These are phyloP conservation scores for Saccharomycopsis amapae DNA, from an alignment of 805 yeast genomes.

Conservation along the genomic window DNA sequence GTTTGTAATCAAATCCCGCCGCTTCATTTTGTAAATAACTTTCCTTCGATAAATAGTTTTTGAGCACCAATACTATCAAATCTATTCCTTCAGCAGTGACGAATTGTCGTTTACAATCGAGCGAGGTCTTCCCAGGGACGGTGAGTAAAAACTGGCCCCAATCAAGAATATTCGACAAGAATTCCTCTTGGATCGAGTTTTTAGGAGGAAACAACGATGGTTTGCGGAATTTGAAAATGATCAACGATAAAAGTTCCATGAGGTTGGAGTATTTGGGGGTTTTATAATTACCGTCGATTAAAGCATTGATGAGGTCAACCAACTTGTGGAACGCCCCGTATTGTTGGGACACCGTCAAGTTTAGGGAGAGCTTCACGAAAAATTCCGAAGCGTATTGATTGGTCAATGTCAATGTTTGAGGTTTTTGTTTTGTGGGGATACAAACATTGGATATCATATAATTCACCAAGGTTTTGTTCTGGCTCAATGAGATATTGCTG, in stretches of 20 bases:
- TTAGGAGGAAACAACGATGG: neutral
- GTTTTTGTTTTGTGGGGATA: no score
- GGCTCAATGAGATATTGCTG: no score
- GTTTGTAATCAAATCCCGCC: neutral
- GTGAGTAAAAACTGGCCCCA: neutral
- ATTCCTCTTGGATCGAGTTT: slow-evolving; percentile 2
- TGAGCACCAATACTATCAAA: slow-evolving; percentile 3
- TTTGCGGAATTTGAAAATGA: slow-evolving; percentile 1
- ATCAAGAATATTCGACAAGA: neutral
- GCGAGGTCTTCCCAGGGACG: no score
- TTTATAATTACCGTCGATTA: no score
- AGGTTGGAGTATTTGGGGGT: no score
- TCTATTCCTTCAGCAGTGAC: slow-evolving; percentile 5
- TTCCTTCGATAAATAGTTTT: slow-evolving; percentile 3
- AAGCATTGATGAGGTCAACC: no score
- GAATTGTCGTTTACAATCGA: neutral
- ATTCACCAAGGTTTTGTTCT: no score
- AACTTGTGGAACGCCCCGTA: neutral
- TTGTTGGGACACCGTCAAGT: neutral
- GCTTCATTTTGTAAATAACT: neutral
- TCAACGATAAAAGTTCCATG: neutral
- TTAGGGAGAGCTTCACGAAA: neutral
- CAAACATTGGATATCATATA: no score
- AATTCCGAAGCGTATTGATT: neutral
- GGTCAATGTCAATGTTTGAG: neutral